Base-by-base conservation (phyloP, 352 stramenopile genomes). In the Blastocystis sp. region DNA sequence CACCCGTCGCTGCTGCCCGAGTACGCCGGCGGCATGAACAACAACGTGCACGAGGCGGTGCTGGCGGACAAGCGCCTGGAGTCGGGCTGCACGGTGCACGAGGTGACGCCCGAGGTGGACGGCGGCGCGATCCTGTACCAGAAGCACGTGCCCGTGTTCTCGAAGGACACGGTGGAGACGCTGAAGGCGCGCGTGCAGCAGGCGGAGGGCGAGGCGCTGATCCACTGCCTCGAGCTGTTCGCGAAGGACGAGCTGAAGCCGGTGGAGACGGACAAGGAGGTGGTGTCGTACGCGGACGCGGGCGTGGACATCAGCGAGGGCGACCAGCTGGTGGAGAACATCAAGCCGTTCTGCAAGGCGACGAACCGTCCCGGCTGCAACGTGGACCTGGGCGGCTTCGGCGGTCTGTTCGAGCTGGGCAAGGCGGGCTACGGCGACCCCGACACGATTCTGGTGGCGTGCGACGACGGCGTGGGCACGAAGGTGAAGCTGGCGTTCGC, bases 11-110 rank as follows among this genome's bases (percentile, higher is more conserved):
- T 99, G 45, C 93, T 99, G 29, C 97, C 97, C 19, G 97, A 98
- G 80, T 98, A 98, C 92, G 97, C 96, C 88, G 97, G 97, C n/a
- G 96, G 97, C 67, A 99, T 99, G 97, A 97, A 99, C 92, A 92
- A 98, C 66, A 95, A 95, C 70, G 97, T 99, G 37, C 97, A 99
- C 93, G 94, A 98, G 92, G 96, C 96, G 55, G 97, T 99, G 74
- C 92, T 99, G 51, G 95, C 98, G 81, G 96, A 96, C 41, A 96
- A 97, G 80, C 97, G 98, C 92, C 94, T 93, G 10, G 93, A 98
- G 91, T 98, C 93, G 69, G 97, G 97, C 24, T 99, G 97, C 93
- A 99, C 97, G 3, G 96, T 99, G 78, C 97, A 99, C 93, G 95
- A 98, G 90, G 97, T 99, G 26, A 99, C 96, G 4, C 93, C 95